Conservation (phyloP, 768 basidiomycete species). For the Coprinellus aureogranulatus region DNA sequence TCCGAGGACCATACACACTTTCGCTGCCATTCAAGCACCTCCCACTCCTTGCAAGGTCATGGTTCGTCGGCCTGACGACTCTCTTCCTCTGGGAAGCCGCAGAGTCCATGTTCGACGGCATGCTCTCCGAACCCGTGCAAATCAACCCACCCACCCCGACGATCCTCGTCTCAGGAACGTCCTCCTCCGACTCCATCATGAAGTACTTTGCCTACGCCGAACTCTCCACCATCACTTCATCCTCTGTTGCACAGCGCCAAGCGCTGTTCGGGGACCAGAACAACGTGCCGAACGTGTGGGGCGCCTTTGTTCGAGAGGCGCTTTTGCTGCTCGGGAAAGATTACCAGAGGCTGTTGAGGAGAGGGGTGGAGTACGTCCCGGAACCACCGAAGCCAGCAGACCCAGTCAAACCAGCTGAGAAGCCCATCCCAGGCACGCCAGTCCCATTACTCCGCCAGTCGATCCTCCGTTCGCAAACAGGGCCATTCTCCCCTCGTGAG, state of each 20-base stretch:
- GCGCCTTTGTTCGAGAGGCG: conserved; percentile 52
- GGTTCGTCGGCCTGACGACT: conserved; percentile 51
- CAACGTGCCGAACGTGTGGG: conserved; percentile 59
- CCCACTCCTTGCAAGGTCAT: conserved; percentile 45
- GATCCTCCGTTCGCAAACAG: conserved; percentile 42
- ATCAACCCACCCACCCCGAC: conserved; percentile 47
- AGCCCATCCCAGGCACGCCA: conserved; percentile 32
- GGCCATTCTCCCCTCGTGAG: conserved; percentile 50
- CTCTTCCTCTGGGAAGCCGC: conserved; percentile 62
- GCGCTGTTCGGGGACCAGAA: conserved; percentile 70
- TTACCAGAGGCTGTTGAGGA: conserved; percentile 61
- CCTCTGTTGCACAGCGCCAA: conserved; percentile 44
- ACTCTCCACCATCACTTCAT: conserved; percentile 40
- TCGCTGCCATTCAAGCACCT: conserved; percentile 47
- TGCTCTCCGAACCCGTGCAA: conserved; percentile 40
- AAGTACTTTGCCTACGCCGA: conserved; percentile 69
- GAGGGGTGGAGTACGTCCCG: conserved; percentile 43
- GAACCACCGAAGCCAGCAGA: conserved; percentile 16
- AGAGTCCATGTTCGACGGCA: conserved; percentile 57
- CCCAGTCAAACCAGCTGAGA: conserved; percentile 2
- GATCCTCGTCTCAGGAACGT: conserved; percentile 58
- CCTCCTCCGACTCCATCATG: conserved; percentile 50
- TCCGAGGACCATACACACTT: conserved; percentile 54
- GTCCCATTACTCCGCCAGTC: conserved; percentile 40
- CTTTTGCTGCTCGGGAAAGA: conserved; percentile 64